phyloP scores from a whole-genome alignment of 78 protist species.

The Dictyostelium intermedium region DNA sequence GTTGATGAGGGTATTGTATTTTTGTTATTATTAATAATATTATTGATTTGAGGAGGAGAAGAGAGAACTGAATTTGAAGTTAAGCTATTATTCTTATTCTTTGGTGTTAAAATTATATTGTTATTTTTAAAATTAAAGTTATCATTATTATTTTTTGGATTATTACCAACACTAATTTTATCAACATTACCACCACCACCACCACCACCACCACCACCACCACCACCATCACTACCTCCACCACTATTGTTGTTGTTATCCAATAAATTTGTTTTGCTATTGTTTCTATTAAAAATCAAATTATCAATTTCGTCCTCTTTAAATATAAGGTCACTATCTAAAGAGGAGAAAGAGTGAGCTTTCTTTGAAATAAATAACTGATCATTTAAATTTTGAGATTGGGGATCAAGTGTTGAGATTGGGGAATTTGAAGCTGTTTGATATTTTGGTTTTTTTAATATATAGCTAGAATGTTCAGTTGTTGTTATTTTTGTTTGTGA shows the following conservation, averaged over 20 bases:
- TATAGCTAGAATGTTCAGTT: not conserved
- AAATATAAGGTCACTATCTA: constrained; percentile 30
- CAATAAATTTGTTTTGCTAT: not conserved
- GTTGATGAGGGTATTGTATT: not conserved
- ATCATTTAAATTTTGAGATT: not conserved
- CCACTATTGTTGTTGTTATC: not conserved
- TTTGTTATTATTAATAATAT: not conserved
- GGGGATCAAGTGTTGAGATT: not conserved
- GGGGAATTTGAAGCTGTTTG: not conserved
- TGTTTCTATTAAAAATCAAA: not conserved
- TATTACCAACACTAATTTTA: not conserved
- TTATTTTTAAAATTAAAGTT: not conserved
- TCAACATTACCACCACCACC: no score
- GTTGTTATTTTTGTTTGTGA: not conserved
- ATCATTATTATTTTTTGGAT: not conserved
- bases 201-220: no score
- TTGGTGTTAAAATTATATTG: not conserved
- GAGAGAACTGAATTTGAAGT: not conserved
- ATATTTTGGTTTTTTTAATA: constrained; percentile 31
- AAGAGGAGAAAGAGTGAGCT: constrained; percentile 45
- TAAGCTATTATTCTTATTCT: not conserved
- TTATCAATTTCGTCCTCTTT: not conserved
- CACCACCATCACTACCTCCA: no score
- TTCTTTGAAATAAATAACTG: not conserved
- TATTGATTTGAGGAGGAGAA: not conserved